These are phyloP conservation scores for Lichtheimia corymbifera DNA, from an alignment of 371 early-diverging fungal genomes.

Conservation along the genomic window DNA sequence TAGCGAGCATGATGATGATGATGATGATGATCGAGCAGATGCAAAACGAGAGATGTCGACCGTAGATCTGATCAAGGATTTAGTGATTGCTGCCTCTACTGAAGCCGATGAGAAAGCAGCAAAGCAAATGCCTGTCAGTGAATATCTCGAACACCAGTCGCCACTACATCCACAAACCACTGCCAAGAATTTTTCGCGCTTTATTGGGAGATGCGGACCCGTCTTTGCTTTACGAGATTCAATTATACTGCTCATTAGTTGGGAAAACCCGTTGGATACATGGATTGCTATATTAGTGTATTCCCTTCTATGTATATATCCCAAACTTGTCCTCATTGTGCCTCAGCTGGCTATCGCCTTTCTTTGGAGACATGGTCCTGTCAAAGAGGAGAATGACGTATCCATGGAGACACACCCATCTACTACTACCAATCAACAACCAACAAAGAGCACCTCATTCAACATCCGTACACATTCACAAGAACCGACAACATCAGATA, in stretches of 20 bases:
- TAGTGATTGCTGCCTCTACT: slow-evolving; percentile 30
- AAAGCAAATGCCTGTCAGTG: slow-evolving; percentile 13
- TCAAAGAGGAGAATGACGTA: background rate
- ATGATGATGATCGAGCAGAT: background rate
- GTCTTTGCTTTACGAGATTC: slow-evolving; percentile 39
- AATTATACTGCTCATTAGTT: slow-evolving; percentile 34
- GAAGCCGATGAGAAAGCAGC: slow-evolving; percentile 18
- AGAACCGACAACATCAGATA: background rate
- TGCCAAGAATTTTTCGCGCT: slow-evolving; percentile 42
- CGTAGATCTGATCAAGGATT: background rate
- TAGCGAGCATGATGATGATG: background rate
- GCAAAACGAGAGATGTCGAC: background rate
- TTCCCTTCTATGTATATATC: slow-evolving; percentile 23
- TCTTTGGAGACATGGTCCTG: background rate
- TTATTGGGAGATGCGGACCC: slow-evolving; percentile 37
- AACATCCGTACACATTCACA: background rate
- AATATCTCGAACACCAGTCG: slow-evolving; percentile 32
- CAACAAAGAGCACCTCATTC: background rate
- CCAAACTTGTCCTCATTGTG: background rate
- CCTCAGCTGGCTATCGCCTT: background rate
- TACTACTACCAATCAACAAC: background rate
- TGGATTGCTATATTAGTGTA: slow-evolving; percentile 33
- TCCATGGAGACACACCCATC: background rate
- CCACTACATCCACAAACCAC: slow-evolving; percentile 41
- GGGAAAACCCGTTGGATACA: slow-evolving; percentile 41